These are phyloP conservation scores for Coniosporium tulheliwenetii DNA, from an alignment of 2,329 filamentous ascomycete genomes.

Conservation along the genomic window DNA sequence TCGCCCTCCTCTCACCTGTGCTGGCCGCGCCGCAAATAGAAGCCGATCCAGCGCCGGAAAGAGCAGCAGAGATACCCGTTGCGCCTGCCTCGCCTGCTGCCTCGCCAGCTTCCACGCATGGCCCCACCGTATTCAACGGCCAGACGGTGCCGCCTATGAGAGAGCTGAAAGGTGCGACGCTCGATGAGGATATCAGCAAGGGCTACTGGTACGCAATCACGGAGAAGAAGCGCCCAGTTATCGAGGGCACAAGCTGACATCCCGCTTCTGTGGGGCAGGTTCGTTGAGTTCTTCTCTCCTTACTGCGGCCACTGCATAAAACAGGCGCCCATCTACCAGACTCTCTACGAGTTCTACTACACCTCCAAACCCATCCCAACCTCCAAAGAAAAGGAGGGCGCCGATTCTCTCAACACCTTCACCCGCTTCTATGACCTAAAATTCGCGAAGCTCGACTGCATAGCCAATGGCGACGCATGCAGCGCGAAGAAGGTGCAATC, in stretches of 20 bases:
- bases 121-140: conserved; percentile 46
- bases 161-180: conserved; percentile 42
- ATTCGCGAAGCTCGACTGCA: conserved; percentile 75
- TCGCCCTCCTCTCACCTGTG: not conserved
- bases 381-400: conserved; percentile 25
- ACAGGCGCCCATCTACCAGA: conserved; percentile 78
- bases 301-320: conserved; percentile 55
- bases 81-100: too few species aligned
- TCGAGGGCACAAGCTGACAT: conserved; percentile 9
- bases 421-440: conserved; percentile 76
- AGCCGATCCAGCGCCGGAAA: not conserved
- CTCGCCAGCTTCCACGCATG: conserved; percentile 1
- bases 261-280: conserved; percentile 7
- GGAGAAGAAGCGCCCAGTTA: conserved; percentile 1
- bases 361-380: conserved; percentile 58
- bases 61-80: not conserved
- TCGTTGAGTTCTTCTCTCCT: conserved; percentile 36
- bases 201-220: conserved; percentile 45
- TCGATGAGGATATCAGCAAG: conserved; percentile 42
- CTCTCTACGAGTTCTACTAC: conserved; percentile 87
- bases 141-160: conserved; percentile 49
- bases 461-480: conserved; percentile 70
- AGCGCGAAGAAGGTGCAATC: conserved; percentile 46
- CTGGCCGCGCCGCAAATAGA: not conserved
- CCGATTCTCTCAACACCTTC: conserved; percentile 48